Percentiles rank a stretch among this genome's conserved stretches.
Conservation (phyloP, 176 grass and related monocot species). For the Hyparrhenia diplandra region DNA sequence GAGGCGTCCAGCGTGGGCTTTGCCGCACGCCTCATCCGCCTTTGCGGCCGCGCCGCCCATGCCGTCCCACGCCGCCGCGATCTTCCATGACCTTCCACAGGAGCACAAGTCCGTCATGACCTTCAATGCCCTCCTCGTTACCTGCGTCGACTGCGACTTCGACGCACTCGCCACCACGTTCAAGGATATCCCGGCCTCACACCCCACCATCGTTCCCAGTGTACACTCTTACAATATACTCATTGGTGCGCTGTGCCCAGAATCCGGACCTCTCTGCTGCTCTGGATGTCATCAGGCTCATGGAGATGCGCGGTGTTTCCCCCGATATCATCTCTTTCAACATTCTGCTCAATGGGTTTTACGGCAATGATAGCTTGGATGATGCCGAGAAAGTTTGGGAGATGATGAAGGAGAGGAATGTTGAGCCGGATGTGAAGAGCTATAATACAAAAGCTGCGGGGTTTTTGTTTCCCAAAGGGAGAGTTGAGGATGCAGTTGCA, state of each 20-base stretch:
- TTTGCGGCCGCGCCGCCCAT: slow-evolving; percentile 56
- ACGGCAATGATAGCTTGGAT: slow-evolving; percentile 3
- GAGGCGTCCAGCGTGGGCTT: slow-evolving; percentile 33
- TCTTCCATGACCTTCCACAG: slow-evolving; percentile 37
- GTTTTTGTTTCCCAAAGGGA: slow-evolving; percentile 34
- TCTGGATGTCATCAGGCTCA: slow-evolving; percentile 27
- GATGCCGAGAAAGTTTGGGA: slow-evolving; percentile 42
- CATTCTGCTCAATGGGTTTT: slow-evolving; percentile 47
- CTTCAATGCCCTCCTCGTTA: slow-evolving; percentile 44
- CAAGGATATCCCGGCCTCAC: slow-evolving; percentile 31
- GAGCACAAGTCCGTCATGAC: slow-evolving; percentile 19
- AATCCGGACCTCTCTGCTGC: slow-evolving; percentile 47
- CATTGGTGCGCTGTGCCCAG: slow-evolving; percentile 24
- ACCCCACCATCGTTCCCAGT: slow-evolving; percentile 33
- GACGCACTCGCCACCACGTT: slow-evolving; percentile 27
- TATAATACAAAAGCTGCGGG: slow-evolving; percentile 61
- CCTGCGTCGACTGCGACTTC: slow-evolving; percentile 10
- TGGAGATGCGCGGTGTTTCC: slow-evolving; percentile 44
- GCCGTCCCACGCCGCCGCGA: slow-evolving; percentile 36
- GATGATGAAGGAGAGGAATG: slow-evolving; percentile 56
- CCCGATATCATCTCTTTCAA: slow-evolving; percentile 43
- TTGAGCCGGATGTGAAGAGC: slow-evolving; percentile 24
- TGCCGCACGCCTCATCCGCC: slow-evolving; percentile 43
- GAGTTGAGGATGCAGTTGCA: slow-evolving; percentile 30
- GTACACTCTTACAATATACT: slow-evolving; percentile 58